Percentiles rank a stretch among this genome's conserved stretches.
Conservation (phyloP, 371 early-diverging fungal genomes). For the Saksenaea oblongispora region DNA sequence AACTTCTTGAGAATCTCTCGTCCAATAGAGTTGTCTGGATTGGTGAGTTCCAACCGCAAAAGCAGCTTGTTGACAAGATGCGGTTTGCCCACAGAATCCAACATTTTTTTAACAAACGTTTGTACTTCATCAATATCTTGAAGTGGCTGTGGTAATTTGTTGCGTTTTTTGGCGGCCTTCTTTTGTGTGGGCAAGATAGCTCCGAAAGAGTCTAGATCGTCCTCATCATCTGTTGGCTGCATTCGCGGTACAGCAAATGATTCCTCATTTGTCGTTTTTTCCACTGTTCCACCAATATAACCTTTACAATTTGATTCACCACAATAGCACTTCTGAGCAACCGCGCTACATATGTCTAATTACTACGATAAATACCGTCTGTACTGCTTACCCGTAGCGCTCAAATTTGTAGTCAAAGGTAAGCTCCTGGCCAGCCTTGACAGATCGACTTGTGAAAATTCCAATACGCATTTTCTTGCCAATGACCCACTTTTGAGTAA, state of each 20-base stretch:
- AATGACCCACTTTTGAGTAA: constrained; percentile 83
- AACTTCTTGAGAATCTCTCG: constrained; percentile 31
- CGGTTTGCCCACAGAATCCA: constrained; percentile 55
- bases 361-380: neutral
- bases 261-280: constrained; percentile 4
- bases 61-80: constrained; percentile 48
- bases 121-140: constrained; percentile 58
- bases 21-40: constrained; percentile 18
- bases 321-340: constrained; percentile 91
- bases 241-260: neutral
- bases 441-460: constrained; percentile 70
- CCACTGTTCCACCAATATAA: constrained; percentile 77
- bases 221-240: constrained; percentile 7
- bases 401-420: constrained; percentile 94
- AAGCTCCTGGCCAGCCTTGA: constrained; percentile 78
- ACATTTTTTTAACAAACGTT: constrained; percentile 63
- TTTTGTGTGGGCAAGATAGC: constrained; percentile 32
- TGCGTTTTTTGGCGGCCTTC: constrained; percentile 20
- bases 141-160: constrained; percentile 29
- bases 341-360: constrained; percentile 50
- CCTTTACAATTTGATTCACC: constrained; percentile 87
- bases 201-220: constrained; percentile 5
- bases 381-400: constrained; percentile 57
- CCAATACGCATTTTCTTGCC: constrained; percentile 75
- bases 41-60: constrained; percentile 27